Conservation (phyloP, 192 early-diverging fungal genomes). For the Linnemannia schmuckeri region DNA sequence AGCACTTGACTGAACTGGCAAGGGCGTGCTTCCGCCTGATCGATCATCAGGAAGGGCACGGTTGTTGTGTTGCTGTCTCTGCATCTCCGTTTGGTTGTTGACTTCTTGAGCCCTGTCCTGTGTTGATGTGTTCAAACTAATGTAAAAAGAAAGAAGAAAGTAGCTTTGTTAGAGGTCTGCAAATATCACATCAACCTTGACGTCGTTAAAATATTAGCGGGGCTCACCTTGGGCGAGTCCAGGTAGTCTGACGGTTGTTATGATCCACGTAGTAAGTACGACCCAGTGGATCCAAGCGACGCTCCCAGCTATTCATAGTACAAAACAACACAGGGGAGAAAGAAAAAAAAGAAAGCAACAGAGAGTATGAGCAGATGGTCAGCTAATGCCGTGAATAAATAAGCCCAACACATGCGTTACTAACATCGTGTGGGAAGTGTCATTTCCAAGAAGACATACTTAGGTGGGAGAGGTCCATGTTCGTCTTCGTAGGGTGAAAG, state of each 20-base stretch:
- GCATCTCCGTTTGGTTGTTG: slow-evolving; percentile 74
- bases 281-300: slow-evolving; percentile 92
- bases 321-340: neutral
- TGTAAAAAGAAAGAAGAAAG: neutral
- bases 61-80: slow-evolving; percentile 85
- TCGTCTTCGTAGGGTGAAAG: slow-evolving; percentile 69
- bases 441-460: slow-evolving; percentile 17
- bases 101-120: slow-evolving; percentile 57
- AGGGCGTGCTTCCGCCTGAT: slow-evolving; percentile 49
- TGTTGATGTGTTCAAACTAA: slow-evolving; percentile 52
- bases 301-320: slow-evolving; percentile 85
- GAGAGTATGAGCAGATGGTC: no score
- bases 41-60: slow-evolving; percentile 83
- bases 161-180: slow-evolving; percentile 20
- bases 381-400: neutral
- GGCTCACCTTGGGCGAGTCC: slow-evolving; percentile 73
- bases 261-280: slow-evolving; percentile 99
- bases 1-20: slow-evolving; percentile 30
- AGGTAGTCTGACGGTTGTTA: slow-evolving; percentile 95
- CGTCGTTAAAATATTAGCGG: slow-evolving; percentile 1
- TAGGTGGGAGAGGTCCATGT: slow-evolving; percentile 65
- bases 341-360: neutral
- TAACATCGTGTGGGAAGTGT: no score
- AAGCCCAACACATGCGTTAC: no score
- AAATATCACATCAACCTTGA: slow-evolving; percentile 1